Conservation (phyloP, 1,284 basidiomycete species). For the Mycosarcoma mackinlayi region DNA sequence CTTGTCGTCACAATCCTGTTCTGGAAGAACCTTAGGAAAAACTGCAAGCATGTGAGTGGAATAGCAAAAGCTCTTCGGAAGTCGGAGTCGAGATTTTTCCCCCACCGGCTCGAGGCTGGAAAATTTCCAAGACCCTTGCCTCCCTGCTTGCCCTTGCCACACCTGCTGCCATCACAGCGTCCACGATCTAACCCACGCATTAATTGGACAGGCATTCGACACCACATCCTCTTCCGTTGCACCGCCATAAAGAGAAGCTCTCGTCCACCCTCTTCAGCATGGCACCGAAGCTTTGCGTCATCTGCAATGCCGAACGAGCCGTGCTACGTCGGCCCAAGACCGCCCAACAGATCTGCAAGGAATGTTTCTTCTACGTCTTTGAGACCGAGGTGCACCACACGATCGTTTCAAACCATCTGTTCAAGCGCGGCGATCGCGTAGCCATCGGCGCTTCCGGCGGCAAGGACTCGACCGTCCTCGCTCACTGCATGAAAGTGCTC, state of each 20-base stretch:
- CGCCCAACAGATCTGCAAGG: constrained; percentile 93
- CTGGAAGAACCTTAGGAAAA: neutral
- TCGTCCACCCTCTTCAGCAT: constrained; percentile 7
- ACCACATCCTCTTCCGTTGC: too few relatives aligned
- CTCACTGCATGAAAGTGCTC: constrained; percentile 93
- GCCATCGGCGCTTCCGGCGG: constrained; percentile 98
- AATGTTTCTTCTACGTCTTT: constrained; percentile 96
- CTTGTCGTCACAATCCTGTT: neutral
- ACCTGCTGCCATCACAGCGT: neutral
- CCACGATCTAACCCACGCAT: too few relatives aligned
- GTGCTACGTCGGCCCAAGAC: constrained; percentile 96
- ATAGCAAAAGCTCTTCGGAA: constrained; percentile 2
- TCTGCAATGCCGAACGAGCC: constrained; percentile 81
- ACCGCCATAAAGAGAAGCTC: too few relatives aligned
- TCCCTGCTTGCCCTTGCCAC: neutral
- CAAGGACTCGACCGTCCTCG: constrained; percentile 98
- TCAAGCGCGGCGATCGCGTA: constrained; percentile 89
- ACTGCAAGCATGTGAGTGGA: constrained; percentile 4
- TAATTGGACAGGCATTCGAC: too few relatives aligned
- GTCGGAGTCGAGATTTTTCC: neutral
- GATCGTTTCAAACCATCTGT: constrained; percentile 77
- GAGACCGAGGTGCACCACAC: constrained; percentile 99
- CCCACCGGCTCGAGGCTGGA: neutral
- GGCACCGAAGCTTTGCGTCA: constrained; percentile 72
- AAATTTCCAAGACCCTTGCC: constrained; percentile 10